Evolutionary conservation across 1,284 basidiomycete species (phyloP), one percentile per base, ranked within the genome.

Genomic region (Gymnopus androsaceus): DNA sequence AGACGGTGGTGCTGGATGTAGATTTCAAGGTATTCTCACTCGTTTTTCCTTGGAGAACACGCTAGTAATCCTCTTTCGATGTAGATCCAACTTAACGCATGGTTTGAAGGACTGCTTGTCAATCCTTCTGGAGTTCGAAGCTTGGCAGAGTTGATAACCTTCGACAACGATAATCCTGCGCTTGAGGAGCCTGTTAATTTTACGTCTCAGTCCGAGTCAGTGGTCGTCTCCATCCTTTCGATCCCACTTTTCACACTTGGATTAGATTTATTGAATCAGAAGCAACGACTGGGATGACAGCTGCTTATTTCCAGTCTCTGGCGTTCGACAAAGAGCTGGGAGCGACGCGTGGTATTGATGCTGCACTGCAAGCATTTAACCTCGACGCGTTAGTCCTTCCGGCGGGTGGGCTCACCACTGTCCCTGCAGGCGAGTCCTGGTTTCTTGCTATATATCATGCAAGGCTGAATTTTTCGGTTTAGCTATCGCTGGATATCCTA

Each of bases 341-440:
- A 0, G 72, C 69, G 3, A 80, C 77, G 4, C 66, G 74, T 19
- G 84, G 84, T 2, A 87, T 87, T 36, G 84, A 87, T 59, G 82
- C 78, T 17, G 79, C 77, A 0, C 65, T 87, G 25, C 67, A 80
- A 55, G 62, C 63, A 48, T 72, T 79, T 62, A 73, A 80, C 0
- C 69, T 87, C 0, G 83, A 87, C 59, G 85, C 84, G 0, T 70
- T 87, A 9, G 70, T 87, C 7, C 69, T 85, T 14, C 85, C 84
- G 3, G 74, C 81, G 1, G 69, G 74, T 15, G 82, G 82, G 15
- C 71, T 76, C 50, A 77, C 75, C 70, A 76, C 76, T 2, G 75
- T 77, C 3, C 65, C 68, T 6, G 78, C 81, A 14, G 77, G 76
- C 41, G 70, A 69, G 69, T 65, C 67, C 45, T 30, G 64, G 64